Conservation (phyloP, 2,329 filamentous ascomycete species). For the Cercospora beticola region DNA sequence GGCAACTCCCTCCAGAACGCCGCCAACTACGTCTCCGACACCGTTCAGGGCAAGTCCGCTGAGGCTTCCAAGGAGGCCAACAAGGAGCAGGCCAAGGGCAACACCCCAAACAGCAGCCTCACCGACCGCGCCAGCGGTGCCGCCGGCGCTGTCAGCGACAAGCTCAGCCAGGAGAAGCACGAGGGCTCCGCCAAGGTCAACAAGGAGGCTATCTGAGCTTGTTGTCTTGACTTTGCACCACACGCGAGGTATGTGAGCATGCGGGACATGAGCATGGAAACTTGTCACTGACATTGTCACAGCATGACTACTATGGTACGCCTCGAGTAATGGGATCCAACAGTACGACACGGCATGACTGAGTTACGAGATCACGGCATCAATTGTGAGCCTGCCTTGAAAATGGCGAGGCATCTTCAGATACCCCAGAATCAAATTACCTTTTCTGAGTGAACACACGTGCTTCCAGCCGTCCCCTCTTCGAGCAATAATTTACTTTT, state of each 20-base stretch:
- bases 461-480: not conserved
- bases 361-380: constrained; percentile 11
- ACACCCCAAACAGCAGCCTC: constrained; percentile 54
- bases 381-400: constrained; percentile 5
- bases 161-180: constrained; percentile 55
- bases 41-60: constrained; percentile 57
- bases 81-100: constrained; percentile 60
- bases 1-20: constrained; percentile 50
- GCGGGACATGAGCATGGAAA: not conserved
- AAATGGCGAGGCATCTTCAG: constrained; percentile 3
- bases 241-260: not conserved
- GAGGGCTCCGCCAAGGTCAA: constrained; percentile 51
- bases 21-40: constrained; percentile 68
- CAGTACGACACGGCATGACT: constrained; percentile 1
- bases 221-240: not conserved
- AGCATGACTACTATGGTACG: not conserved
- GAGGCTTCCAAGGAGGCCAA: constrained; percentile 67
- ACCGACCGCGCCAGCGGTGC: constrained; percentile 57
- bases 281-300: not conserved
- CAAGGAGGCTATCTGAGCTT: constrained; percentile 43
- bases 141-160: constrained; percentile 53
- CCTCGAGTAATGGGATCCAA: not conserved
- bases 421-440: constrained; percentile 16
- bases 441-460: not conserved
- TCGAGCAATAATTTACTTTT: too few species aligned